Evolutionary conservation across 2,329 filamentous ascomycete species (phyloP).

Genomic region (Aspergillus sp.): DNA sequence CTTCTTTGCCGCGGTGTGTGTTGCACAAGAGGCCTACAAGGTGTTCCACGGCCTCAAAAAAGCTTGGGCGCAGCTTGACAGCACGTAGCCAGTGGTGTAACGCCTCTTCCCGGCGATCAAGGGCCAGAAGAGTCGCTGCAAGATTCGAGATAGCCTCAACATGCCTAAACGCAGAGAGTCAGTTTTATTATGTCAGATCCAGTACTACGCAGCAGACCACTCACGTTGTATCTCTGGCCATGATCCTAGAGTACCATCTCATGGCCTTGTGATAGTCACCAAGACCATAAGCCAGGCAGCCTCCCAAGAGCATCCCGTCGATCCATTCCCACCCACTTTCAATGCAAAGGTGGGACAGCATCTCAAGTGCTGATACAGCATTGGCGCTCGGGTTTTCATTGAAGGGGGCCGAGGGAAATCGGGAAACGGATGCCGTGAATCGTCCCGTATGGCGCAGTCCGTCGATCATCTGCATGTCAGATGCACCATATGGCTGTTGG

Average conservation of each 20-base stretch:
- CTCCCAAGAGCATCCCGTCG: constrained; percentile 84
- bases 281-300: constrained; percentile 84
- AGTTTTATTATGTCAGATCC: constrained; percentile 12
- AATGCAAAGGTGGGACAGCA: constrained; percentile 67
- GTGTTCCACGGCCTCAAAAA: constrained; percentile 93
- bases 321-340: constrained; percentile 83
- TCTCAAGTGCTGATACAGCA: constrained; percentile 62
- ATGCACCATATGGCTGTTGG: constrained; percentile 14
- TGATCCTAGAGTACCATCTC: constrained; percentile 49
- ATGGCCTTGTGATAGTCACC: constrained; percentile 68
- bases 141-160: constrained; percentile 92
- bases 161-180: constrained; percentile 50
- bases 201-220: constrained; percentile 19
- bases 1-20: constrained; percentile 73
- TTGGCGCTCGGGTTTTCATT: constrained; percentile 43
- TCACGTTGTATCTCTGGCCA: constrained; percentile 52
- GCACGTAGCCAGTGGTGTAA: constrained; percentile 78
- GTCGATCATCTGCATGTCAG: constrained; percentile 23
- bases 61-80: constrained; percentile 75
- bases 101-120: constrained; percentile 75
- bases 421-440: constrained; percentile 23
- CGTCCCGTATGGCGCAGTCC: constrained; percentile 27
- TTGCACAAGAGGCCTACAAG: constrained; percentile 79
- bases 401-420: constrained; percentile 24
- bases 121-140: constrained; percentile 77